Evolutionary conservation across 2,329 filamentous ascomycete genomes (phyloP), one percentile per base, ranked within the genome.

Genomic region (Talaromyces verruculosus): DNA sequence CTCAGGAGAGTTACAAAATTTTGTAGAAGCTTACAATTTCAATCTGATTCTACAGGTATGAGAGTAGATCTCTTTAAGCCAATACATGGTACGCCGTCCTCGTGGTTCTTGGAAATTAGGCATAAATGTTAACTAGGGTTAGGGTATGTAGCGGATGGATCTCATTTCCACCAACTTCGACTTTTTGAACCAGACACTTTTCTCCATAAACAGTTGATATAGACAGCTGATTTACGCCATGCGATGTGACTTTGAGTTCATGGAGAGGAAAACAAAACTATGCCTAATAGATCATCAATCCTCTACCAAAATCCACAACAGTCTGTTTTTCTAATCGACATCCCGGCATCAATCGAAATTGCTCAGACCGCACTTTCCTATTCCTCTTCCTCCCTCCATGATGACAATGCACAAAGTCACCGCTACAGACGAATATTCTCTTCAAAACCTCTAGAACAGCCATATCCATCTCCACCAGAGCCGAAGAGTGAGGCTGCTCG

Each of bases 331-430:
- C 74, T 89, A 22, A 70, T 89, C 35, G 87, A 89, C 70, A 83
- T 88, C 10, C 87, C 87, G 1, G 73, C 72, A 5, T 88, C 87
- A 0, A 87, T 89, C 64, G 78, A 81, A 19, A 70, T 78, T 6
- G 85, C 84, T 5, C 87, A 89, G 74, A 77, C 76, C 22, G 73
- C 74, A 37, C 37, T 64, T 25, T 15, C n/a, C 19, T 25, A 11
- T 28, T 49, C 22, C 1, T 64, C 37, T 8, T 15, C 35, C 35
- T 37, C 61, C 6, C 10, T 39, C 22, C n/a, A 57, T 37, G 33
- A 37, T 19, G 19, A 37, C 11, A 39, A 8, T 25, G 33, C 53
- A 47, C n/a, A 17, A 64, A 25, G 11, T 15, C 11, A 58, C 10
- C 5, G 5, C 17, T 22, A 45, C 33, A 59, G 57, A 64, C 57